phyloP scores from a whole-genome alignment of 1,284 basidiomycete genomes.

The Trametes pubescens region DNA sequence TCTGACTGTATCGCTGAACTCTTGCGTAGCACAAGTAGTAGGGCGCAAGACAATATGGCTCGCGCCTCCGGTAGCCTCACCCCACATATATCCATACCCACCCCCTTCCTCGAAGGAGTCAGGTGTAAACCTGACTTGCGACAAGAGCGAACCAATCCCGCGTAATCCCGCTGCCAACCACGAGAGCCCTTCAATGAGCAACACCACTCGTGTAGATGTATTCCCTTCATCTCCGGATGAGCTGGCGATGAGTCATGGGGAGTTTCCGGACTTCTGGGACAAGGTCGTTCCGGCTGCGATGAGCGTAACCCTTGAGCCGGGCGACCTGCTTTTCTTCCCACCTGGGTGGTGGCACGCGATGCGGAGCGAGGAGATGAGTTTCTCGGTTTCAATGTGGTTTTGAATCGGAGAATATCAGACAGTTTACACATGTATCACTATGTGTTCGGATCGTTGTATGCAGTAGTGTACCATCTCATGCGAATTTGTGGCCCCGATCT shows the following conservation, averaged over 20 bases:
- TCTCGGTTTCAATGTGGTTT: slow-evolving; percentile 87
- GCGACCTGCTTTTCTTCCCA: slow-evolving; percentile 89
- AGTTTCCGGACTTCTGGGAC: slow-evolving; percentile 60
- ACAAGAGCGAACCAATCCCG: slow-evolving; percentile 23
- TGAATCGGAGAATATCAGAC: slow-evolving; percentile 36
- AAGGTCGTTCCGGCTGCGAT: slow-evolving; percentile 71
- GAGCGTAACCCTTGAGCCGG: slow-evolving; percentile 74
- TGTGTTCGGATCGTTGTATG: neutral
- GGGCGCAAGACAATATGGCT: slow-evolving; percentile 94
- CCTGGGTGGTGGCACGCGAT: slow-evolving; percentile 96
- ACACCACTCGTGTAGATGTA: slow-evolving; percentile 76
- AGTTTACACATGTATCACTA: neutral
- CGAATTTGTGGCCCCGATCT: no score
- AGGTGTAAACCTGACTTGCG: neutral
- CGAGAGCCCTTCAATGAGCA: slow-evolving; percentile 57
- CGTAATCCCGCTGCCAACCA: slow-evolving; percentile 51
- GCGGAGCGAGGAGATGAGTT: slow-evolving; percentile 79
- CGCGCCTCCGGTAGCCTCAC: slow-evolving; percentile 70
- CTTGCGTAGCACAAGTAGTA: slow-evolving; percentile 78
- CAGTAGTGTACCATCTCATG: no score
- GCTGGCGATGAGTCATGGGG: slow-evolving; percentile 30
- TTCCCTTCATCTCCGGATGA: slow-evolving; percentile 52
- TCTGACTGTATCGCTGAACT: neutral
- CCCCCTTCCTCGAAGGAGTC: slow-evolving; percentile 11
- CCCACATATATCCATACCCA: slow-evolving; percentile 64